Evolutionary conservation across 805 yeast genomes (phyloP), one percentile per base, ranked within the genome.

Genomic region (Wickerhamiella sorbophila): DNA sequence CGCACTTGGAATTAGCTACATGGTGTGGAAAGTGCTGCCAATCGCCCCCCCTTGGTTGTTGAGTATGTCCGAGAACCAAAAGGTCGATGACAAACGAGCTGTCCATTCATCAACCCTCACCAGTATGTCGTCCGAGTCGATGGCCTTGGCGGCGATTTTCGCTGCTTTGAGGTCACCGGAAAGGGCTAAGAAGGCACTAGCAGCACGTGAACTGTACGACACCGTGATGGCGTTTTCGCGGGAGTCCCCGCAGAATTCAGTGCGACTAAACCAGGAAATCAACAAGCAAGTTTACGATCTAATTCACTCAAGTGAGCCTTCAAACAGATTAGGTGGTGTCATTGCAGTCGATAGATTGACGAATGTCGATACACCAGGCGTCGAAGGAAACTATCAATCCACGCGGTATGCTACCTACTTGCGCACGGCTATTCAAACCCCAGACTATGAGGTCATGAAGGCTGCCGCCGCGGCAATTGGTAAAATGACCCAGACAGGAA

Each of bases 351-450:
- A 84, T 59, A 77, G 91, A 2, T 69, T 88, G 46, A 82, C 88
- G 41, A 91, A 82, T 44, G 77, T 83, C 53, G 87, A 85, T 48
- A 77, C 83, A 8, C 48, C 49, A 4, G 85, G 84, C 16, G 75
- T 75, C 17, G 95, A 86, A 52, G 72, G 79, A 48, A 84, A 93
- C 18, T 83, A 84, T 43, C 87, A 83, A 60, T 82, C 93, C 2
- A 84, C 95, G 5, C 68, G 97, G 45, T 75, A 83, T 56, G 88
- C 94, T n/a, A 88, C 84, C 51, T 88, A 88, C 55, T 65, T 88
- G 46, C 70, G 94, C 33, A 74, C 79, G 33, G 71, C 85, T 43
- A 75, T 88, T 17, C 80, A 91, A 3, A 79, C 91, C 0, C 79
- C 74, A 48, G 95, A 91, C 54, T 67, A 78, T 15, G 83, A 75